Base-by-base conservation (phyloP, 2,329 filamentous ascomycete genomes). In the Whalleya microplaca region DNA sequence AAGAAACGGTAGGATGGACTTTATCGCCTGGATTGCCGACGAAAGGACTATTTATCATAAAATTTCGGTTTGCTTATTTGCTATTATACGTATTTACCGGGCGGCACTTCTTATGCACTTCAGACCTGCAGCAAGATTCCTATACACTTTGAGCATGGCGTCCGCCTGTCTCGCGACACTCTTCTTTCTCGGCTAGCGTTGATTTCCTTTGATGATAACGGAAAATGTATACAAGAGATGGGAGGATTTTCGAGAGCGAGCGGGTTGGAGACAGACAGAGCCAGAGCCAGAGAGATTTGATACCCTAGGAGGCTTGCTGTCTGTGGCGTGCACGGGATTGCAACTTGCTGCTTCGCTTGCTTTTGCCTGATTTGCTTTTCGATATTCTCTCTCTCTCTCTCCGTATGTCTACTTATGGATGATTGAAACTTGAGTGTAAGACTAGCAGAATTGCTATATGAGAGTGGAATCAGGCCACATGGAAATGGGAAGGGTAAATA, bases 231-330 rank as follows among this genome's bases (percentile, higher is more conserved):
- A 45, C 29, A 56, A 32, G 55, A 51, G 40, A 42, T 53, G 46
- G 47, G 27, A 16, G 32, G 14, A 37, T 37, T 16, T 37, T 37
- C 32, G 32, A 37, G 32, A 37, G 32, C 32, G 32, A 16, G 14
- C 32, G 14, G 32, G 50, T 20, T 56, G 40, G 21, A 48, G 53
- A 51, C 50, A 44, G 44, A 42, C 58, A 55, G 55, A 63, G 44
- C 41, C 42, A 58, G 58, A 55, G 60, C 47, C 47, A 53, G 55
- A 59, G 57, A 37, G 14, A 37, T 16, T 8, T 37, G 32, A 62
- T 62, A 62, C 57, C 57, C 57, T 49, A 54, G 18, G 47, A 60
- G 52, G 49, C 50, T 51, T 41, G 21, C 32, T 5, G 32, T 37
- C 32, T 12, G 32, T 37, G 6, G 32, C 14, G 14, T 37, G 32